phyloP scores from a whole-genome alignment of 2,329 filamentous ascomycete genomes.

The Microdochium trichocladiopsis region DNA sequence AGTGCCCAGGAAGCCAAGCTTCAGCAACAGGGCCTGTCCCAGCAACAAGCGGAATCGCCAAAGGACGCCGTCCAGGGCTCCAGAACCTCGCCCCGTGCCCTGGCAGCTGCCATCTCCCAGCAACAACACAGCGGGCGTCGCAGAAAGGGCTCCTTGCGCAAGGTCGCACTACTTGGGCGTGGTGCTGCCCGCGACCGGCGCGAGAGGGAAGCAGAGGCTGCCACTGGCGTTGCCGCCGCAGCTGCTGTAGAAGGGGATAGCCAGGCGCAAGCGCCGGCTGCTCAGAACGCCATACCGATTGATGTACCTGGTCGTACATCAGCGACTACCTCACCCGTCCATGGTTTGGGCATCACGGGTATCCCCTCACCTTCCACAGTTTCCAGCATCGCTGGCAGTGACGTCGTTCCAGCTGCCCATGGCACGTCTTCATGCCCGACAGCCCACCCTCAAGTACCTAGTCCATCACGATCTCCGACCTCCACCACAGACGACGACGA shows the following conservation, averaged over 20 bases:
- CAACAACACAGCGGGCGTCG: constrained; percentile 51
- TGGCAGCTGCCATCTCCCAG: constrained; percentile 26
- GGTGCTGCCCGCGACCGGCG: constrained; percentile 55
- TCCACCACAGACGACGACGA: constrained; percentile 85
- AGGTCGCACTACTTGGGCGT: constrained; percentile 76
- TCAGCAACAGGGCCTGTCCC: constrained; percentile 36
- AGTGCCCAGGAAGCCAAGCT: constrained; percentile 19
- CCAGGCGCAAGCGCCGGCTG: neutral
- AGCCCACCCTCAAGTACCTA: constrained; percentile 28
- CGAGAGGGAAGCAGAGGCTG: constrained; percentile 22
- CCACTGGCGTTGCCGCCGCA: neutral
- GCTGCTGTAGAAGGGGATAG: neutral
- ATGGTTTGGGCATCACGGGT: constrained; percentile 31
- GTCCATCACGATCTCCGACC: constrained; percentile 52
- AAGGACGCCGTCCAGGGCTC: constrained; percentile 13
- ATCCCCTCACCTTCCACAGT: constrained; percentile 11
- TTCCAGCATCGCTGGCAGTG: constrained; percentile 14
- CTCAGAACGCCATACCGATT: neutral
- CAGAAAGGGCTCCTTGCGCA: constrained; percentile 78
- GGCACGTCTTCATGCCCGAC: constrained; percentile 7
- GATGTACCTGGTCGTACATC: neutral
- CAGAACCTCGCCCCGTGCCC: constrained; percentile 17
- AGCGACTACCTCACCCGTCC: neutral
- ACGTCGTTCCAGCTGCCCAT: constrained; percentile 22
- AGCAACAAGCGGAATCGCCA: constrained; percentile 7